Percentiles rank a stretch among this genome's conserved stretches.
Conservation (phyloP, 139 green algal species). For the Desmodesmus armatus region DNA sequence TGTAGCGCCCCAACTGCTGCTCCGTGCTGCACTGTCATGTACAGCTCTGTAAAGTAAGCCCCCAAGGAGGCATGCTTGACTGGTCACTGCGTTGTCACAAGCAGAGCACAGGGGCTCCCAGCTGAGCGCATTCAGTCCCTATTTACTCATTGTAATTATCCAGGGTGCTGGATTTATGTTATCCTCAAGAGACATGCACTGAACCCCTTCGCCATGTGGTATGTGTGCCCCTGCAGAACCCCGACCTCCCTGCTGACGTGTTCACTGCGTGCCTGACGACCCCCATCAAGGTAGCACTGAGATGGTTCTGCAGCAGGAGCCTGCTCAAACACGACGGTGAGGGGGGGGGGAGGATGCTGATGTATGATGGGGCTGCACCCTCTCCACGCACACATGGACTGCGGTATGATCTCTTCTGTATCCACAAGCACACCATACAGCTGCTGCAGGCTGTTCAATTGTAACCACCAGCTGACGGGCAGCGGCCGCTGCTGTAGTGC, state of each 20-base stretch:
- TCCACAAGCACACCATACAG: not conserved
- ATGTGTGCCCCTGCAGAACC: conserved; percentile 71
- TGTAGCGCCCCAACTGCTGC: too few species aligned
- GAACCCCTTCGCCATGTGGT: too few species aligned
- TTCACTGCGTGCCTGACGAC: conserved; percentile 99
- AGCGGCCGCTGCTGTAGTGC: not conserved
- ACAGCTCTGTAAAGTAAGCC: too few species aligned
- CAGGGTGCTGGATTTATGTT: too few species aligned
- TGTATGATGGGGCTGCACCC: not conserved
- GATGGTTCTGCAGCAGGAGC: conserved; percentile 81
- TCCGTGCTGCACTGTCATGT: too few species aligned
- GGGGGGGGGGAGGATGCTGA: not conserved
- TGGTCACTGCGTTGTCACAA: too few species aligned
- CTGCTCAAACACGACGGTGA: conserved; percentile 13
- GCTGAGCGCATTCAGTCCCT: too few species aligned
- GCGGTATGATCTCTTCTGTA: not conserved
- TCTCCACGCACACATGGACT: not conserved
- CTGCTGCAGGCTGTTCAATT: not conserved
- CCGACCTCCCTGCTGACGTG: conserved; percentile 94
- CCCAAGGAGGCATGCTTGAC: too few species aligned
- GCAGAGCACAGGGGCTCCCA: too few species aligned
- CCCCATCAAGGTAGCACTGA: conserved; percentile 96
- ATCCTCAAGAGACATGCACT: too few species aligned
- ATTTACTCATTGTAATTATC: too few species aligned
- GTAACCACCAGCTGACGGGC: not conserved